phyloP scores from a whole-genome alignment of 2,329 filamentous ascomycete species.

The Emmonsiellopsis sp. region DNA sequence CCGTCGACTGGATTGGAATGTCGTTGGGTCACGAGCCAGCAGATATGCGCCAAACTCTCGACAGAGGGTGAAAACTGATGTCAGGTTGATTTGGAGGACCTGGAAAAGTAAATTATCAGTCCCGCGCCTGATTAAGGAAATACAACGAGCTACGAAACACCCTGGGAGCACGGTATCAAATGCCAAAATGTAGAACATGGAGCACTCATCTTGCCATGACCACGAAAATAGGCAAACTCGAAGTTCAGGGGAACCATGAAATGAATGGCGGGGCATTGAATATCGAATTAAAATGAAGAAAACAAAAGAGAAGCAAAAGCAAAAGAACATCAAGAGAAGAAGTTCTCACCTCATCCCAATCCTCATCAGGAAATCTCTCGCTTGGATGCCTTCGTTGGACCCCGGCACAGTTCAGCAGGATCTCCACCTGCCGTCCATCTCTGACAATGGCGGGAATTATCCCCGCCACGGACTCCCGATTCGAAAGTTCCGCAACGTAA shows the following conservation, averaged over 20 bases:
- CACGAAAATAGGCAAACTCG: too few species aligned
- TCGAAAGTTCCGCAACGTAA: constrained; percentile 34
- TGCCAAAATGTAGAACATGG: too few species aligned
- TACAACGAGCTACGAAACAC: not conserved
- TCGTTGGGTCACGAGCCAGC: constrained; percentile 46
- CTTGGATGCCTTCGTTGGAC: constrained; percentile 73
- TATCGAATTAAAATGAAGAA: not conserved
- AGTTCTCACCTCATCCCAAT: constrained; percentile 58
- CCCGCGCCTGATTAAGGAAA: not conserved
- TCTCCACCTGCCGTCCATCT: constrained; percentile 52
- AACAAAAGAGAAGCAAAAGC: not conserved
- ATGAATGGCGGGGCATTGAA: too few species aligned
- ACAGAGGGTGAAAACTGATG: constrained; percentile 66
- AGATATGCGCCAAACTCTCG: constrained; percentile 73
- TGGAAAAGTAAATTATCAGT: not conserved
- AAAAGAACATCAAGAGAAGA: not conserved
- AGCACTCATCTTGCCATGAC: too few species aligned
- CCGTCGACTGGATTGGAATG: constrained; percentile 42
- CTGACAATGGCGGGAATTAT: constrained; percentile 30
- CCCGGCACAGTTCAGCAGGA: constrained; percentile 78
- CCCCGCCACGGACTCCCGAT: constrained; percentile 30
- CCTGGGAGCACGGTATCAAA: too few species aligned
- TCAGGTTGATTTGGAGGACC: constrained; percentile 80
- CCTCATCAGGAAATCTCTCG: constrained; percentile 62
- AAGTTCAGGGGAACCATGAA: too few species aligned